Base-by-base conservation (phyloP, 768 basidiomycete genomes). In the Xerocomellus dryophilus region DNA sequence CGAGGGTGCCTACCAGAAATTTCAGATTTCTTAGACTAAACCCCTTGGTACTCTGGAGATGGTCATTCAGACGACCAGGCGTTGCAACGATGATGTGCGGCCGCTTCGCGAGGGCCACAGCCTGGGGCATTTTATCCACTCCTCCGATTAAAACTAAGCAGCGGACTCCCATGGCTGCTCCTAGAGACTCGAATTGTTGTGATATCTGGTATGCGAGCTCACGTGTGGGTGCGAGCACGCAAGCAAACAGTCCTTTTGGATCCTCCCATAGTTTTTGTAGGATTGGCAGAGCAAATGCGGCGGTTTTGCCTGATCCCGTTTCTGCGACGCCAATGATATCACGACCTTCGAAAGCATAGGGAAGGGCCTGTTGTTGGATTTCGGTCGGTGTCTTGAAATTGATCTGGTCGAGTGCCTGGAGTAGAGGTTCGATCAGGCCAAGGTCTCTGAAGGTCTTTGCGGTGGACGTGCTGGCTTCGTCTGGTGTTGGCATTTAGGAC, bases 241-340 rank as follows among this genome's bases (percentile, higher is more conserved):
- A 89, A 14, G 93, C 93, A 68, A 94, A 99, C 38, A 96, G 80
- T 20, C 93, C 90, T 65, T 88, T 88, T 43, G 97, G 97, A 29
- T 95, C 90, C 45, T 94, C 90, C 94, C 94, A 98, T 70, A 98
- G 73, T 61, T 92, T 92, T 71, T 99, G 97, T 34, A 99, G 74
- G 54, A 99, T 96, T 2, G 97, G 97, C 6, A 98, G 74, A 23
- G 92, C 93, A 72, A 98, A 98, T 20, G 97, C 95, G 15, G 94
- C 96, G 0, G 97, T 98, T 77, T 99, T 98, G 61, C 96, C 97
- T 12, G 91, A 93, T 29, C 97, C 97, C 10, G 97, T 99, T 60
- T 92, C 86, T 31, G 97, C 97, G n/a, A 99, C 88, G 18, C 97
- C 97, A 54, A 99, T 98, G 61, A 99, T 91, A 74, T 99, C 97